Percentiles rank a stretch among this genome's conserved stretches.
Conservation (phyloP, 2,329 filamentous ascomycete genomes). For the Penicillium sp. region DNA sequence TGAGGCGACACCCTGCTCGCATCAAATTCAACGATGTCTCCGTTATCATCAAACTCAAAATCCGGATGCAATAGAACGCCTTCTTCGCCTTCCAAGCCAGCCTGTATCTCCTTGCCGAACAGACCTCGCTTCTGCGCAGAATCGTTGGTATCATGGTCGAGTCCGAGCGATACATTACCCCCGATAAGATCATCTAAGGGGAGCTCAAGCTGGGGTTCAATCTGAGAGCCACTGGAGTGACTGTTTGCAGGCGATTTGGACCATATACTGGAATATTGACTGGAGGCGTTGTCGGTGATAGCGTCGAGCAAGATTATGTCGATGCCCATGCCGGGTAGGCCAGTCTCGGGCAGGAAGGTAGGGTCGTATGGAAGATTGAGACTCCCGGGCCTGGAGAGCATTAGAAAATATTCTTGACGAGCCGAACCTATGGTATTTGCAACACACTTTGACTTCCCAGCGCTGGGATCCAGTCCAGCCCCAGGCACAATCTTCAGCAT, state of each 20-base stretch:
- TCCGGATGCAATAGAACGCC: slow-evolving; percentile 51
- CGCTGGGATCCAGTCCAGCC: slow-evolving; percentile 63
- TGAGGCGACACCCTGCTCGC: slow-evolving; percentile 9
- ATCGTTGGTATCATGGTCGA: slow-evolving; percentile 42
- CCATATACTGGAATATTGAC: slow-evolving; percentile 33
- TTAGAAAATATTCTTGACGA: not conserved
- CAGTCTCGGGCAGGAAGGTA: slow-evolving; percentile 65
- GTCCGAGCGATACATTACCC: slow-evolving; percentile 36
- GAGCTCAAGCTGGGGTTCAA: slow-evolving; percentile 44
- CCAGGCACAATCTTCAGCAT: slow-evolving; percentile 58
- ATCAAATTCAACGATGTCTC: slow-evolving; percentile 52
- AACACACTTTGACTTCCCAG: slow-evolving; percentile 66
- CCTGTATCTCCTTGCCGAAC: slow-evolving; percentile 24
- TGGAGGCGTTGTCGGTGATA: slow-evolving; percentile 30
- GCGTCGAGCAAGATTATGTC: slow-evolving; percentile 47
- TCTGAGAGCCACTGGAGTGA: slow-evolving; percentile 26
- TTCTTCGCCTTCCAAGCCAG: slow-evolving; percentile 39
- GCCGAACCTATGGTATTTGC: not conserved
- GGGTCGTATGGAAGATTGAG: slow-evolving; percentile 79
- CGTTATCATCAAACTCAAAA: slow-evolving; percentile 60
- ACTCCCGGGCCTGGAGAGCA: slow-evolving; percentile 46
- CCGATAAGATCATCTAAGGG: slow-evolving; percentile 46
- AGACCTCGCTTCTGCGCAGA: slow-evolving; percentile 32
- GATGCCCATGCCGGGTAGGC: slow-evolving; percentile 57
- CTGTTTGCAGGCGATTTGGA: slow-evolving; percentile 32